Base-by-base conservation (phyloP, 306 rosid species). In the Dalbergia oliveri region DNA sequence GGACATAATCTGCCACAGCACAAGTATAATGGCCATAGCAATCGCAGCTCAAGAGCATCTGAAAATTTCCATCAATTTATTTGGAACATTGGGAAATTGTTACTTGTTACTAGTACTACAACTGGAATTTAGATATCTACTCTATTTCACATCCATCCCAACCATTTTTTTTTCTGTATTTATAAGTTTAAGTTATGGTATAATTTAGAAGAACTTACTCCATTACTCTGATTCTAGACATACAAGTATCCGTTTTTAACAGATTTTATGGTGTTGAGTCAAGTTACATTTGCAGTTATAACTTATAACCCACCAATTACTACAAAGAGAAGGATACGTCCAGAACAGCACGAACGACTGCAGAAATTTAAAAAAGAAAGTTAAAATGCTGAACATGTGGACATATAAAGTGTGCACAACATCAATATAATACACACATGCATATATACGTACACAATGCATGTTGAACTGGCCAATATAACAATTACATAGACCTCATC, bases 321-420 rank as follows among this genome's bases (percentile, higher is more conserved):
- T 51, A 78, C 68, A 59, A 7, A 60, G 76, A 82, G 77, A 87
- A 93, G 98, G 97, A 93, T 93, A 93, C 98, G 98, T 92, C 98
- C 98, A 94, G 80, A 94, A 94, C 79, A 94, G 91, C 97, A 94
- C 98, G 62, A 94, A 94, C 58, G 98, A 94, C 98, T 93, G 98
- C 98, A 91, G 50, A 72, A 81, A 13, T 31, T 60, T 16, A 50
- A 79, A 41, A 72, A 78, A 54, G 6, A 50, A 66, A 73, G 87
- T 78, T 80, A 86, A 53, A 43, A 74, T 69, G 18, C 10, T 13
- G 63, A 58, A 47, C 8, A 59, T 6, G 14, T 4, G 10, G 26
- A 60, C 16, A 45, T 49, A 45, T 66, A 37, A 21, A 56, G 47
- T 23, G 47, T 11, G 50, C 33, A 64, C 33, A 2, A 21, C 11